Evolutionary conservation across 1,139 yeast species (phyloP).

Genomic region (Geotrichum europaeum): DNA sequence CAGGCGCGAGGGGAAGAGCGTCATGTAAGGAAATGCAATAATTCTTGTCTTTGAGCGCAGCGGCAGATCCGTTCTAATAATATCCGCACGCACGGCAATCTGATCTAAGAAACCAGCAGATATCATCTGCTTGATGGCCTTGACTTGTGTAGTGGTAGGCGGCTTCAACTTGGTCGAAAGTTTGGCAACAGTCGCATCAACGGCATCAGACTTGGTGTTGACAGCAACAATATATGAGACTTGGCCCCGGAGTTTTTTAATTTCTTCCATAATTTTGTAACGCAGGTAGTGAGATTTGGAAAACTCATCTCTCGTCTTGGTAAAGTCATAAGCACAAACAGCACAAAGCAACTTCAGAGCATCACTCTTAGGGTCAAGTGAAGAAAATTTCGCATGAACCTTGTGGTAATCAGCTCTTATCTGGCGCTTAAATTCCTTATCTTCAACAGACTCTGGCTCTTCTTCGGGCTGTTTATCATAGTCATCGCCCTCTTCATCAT

Average conservation of each 20-base stretch:
- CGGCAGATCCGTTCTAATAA: slow-evolving; percentile 51
- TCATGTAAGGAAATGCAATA: slow-evolving; percentile 63
- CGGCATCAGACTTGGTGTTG: slow-evolving; percentile 52
- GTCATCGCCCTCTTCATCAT: slow-evolving; percentile 22
- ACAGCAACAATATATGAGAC: slow-evolving; percentile 64
- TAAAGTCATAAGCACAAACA: slow-evolving; percentile 83
- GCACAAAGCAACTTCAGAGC: slow-evolving; percentile 71
- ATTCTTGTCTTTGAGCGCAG: slow-evolving; percentile 44
- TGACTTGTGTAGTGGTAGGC: slow-evolving; percentile 64
- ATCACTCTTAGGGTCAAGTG: slow-evolving; percentile 68
- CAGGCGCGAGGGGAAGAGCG: slow-evolving; percentile 51
- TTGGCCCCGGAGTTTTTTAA: slow-evolving; percentile 71
- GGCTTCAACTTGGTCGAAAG: slow-evolving; percentile 54
- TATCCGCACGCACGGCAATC: slow-evolving; percentile 77
- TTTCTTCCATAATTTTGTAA: slow-evolving; percentile 66
- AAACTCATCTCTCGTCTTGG: slow-evolving; percentile 39
- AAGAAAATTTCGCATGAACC: slow-evolving; percentile 55
- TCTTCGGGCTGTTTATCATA: slow-evolving; percentile 26
- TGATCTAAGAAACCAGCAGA: slow-evolving; percentile 92
- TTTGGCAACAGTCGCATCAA: slow-evolving; percentile 39
- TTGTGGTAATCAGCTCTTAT: slow-evolving; percentile 48
- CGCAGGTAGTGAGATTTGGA: slow-evolving; percentile 57
- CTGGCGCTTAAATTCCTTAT: slow-evolving; percentile 41
- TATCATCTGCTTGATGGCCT: slow-evolving; percentile 82
- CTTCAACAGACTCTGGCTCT: slow-evolving; percentile 31